A percentile compares a stretch with the other conserved stretches of the same genome.
Evolutionary conservation across 495 filamentous ascomycete species (phyloP).

Genomic region (Penicillium turbatum): DNA sequence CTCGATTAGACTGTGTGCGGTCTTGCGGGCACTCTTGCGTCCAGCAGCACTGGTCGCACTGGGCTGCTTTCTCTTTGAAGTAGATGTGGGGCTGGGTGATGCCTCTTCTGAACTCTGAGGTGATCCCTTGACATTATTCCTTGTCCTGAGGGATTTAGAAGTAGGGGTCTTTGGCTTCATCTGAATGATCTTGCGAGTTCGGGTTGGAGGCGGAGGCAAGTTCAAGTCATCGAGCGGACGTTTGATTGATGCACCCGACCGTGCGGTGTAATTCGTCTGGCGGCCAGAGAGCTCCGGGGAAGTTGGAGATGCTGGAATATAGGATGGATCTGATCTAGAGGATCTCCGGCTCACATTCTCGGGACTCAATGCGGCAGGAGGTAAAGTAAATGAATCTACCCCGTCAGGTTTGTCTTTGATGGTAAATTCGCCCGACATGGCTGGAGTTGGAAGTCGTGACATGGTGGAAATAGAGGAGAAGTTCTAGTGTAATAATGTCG

Average conservation of each 20-base stretch:
- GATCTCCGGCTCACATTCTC: conserved; percentile 41
- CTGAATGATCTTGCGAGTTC: conserved; percentile 94
- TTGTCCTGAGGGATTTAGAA: conserved; percentile 25
- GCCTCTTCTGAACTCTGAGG: conserved; percentile 20
- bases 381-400: conserved; percentile 69
- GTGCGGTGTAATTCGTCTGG: conserved; percentile 50
- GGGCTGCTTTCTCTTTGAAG: conserved; percentile 64
- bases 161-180: conserved; percentile 64
- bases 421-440: conserved; percentile 76
- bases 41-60: conserved; percentile 72
- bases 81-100: conserved; percentile 20
- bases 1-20: conserved; percentile 93
- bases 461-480: conserved; percentile 37
- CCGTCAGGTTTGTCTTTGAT: conserved; percentile 64
- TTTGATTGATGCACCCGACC: conserved; percentile 50
- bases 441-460: conserved; percentile 82
- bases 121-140: conserved; percentile 27
- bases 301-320: conserved; percentile 52
- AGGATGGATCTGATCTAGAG: conserved; percentile 43
- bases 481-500: neutral
- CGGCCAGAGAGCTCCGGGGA: conserved; percentile 43
- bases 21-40: conserved; percentile 91
- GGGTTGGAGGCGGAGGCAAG: conserved; percentile 85
- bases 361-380: conserved; percentile 69
- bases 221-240: conserved; percentile 56